Base-by-base conservation (phyloP, 352 stramenopile species). In the Phytophthora nicotianae region DNA sequence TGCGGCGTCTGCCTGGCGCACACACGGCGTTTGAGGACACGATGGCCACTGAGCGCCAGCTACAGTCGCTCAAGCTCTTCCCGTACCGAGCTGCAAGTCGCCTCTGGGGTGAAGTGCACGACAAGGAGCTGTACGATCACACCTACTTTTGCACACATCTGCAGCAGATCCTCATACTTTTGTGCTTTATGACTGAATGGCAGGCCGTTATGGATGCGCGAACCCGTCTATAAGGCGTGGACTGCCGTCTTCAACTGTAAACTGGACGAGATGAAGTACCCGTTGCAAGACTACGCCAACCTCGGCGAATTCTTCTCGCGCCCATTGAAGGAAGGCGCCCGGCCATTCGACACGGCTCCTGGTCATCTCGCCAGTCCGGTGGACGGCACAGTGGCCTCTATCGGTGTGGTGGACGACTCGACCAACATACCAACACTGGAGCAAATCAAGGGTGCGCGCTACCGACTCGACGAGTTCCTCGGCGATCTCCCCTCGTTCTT, bases 301-400 rank as follows among this genome's bases (percentile, higher is more conserved):
- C 70, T 96, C 5, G 81, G 80, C 41, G 85, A 93, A 68, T 96
- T 94, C 58, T 96, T 96, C 62, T 91, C 83, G 20, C 80, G 87
- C 4, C 85, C 85, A 23, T 54, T 96, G 11, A 94, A 92, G 57
- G 81, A 90, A 29, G 83, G 80, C 24, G 57, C 50, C 6, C 81
- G 83, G 27, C 54, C 61, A n/a, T 89, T 88, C 37, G 71, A 85
- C 48, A 29, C 27, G 17, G 54, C 64, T 54, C 32, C 60, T 37
- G 46, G 62, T 29, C 50, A 73, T 54, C 45, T 84, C 23, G 50
- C 76, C 23, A 88, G 83, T 48, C 81, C 85, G 1, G 82, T 91
- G 23, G 83, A 95, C 53, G 81, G 78, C 40, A 75, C 64, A 1
- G 75, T 93, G 29, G 66, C 84, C 4, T 77, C 81, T 9, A 73